These are phyloP conservation scores for Daedaleopsis sinensis DNA, from an alignment of 768 basidiomycete species.

Conservation along the genomic window DNA sequence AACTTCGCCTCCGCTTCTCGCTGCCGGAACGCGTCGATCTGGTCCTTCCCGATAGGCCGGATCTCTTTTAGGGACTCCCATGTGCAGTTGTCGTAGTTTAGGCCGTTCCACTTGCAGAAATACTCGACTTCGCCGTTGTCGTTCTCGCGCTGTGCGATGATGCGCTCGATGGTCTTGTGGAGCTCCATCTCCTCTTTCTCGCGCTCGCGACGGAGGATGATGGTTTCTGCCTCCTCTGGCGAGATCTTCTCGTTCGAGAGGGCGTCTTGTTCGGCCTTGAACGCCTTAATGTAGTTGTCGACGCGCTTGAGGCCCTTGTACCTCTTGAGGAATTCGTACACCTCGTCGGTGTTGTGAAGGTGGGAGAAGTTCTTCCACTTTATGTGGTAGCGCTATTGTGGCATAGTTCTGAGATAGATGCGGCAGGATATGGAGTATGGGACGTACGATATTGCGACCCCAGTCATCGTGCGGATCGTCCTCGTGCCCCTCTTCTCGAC, in stretches of 20 bases:
- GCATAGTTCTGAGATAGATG: not conserved
- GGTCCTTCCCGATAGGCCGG: constrained; percentile 71
- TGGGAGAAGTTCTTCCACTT: constrained; percentile 99
- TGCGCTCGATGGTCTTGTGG: constrained; percentile 89
- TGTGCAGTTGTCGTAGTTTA: constrained; percentile 93
- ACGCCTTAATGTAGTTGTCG: constrained; percentile 97
- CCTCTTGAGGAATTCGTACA: constrained; percentile 92
- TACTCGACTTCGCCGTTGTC: constrained; percentile 70
- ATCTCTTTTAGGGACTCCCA: constrained; percentile 91
- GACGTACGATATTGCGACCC: constrained; percentile 79
- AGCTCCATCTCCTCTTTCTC: constrained; percentile 90
- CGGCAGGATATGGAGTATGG: not conserved
- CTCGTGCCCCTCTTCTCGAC: constrained; percentile 80
- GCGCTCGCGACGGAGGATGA: constrained; percentile 89
- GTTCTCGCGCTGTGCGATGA: constrained; percentile 77
- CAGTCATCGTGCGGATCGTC: constrained; percentile 81
- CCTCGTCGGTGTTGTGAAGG: constrained; percentile 99
- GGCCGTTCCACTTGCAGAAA: constrained; percentile 95
- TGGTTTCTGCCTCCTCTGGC: constrained; percentile 86
- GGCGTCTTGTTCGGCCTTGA: constrained; percentile 72
- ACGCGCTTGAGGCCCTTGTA: constrained; percentile 97
- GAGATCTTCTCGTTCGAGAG: constrained; percentile 67
- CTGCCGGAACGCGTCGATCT: constrained; percentile 77
- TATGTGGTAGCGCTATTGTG: constrained; percentile 88
- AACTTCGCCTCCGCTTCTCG: constrained; percentile 81